Percentiles rank a stretch among this genome's conserved stretches.
phyloP scores from a whole-genome alignment of 2,329 filamentous ascomycete species.

The Alternaria rosae region DNA sequence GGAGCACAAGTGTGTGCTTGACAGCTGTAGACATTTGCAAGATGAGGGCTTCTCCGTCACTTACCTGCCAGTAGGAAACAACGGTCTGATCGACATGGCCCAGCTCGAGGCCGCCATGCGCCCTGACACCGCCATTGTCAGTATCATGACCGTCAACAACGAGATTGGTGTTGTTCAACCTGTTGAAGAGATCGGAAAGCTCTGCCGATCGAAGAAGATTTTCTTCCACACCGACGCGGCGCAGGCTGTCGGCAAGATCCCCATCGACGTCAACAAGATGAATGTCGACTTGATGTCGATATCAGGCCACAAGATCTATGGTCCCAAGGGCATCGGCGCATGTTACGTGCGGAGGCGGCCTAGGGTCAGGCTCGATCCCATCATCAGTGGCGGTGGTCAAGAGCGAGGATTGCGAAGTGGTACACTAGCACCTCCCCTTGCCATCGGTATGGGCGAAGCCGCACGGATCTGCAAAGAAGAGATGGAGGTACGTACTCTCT shows the following conservation, averaged over 20 bases:
- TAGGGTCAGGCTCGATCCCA: constrained; percentile 90
- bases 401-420: constrained; percentile 94
- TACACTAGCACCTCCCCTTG: constrained; percentile 86
- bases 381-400: constrained; percentile 96
- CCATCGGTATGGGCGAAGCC: constrained; percentile 94
- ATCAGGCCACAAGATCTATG: constrained; percentile 98
- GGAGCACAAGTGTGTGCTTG: constrained; percentile 98
- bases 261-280: constrained; percentile 95
- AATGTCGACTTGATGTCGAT: constrained; percentile 99
- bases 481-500: constrained; percentile 74
- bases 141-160: constrained; percentile 99
- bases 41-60: constrained; percentile 97
- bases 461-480: constrained; percentile 91
- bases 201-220: constrained; percentile 89
- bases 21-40: constrained; percentile 95
- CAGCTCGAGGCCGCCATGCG: constrained; percentile 88
- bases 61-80: constrained; percentile 89
- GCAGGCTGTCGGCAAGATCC: constrained; percentile 98
- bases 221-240: constrained; percentile 98
- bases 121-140: constrained; percentile 90
- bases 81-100: constrained; percentile 84
- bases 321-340: constrained; percentile 94
- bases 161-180: constrained; percentile 99
- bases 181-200: constrained; percentile 87
- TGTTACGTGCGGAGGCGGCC: constrained; percentile 94